Evolutionary conservation across 257 asterid genomes (phyloP).

Genomic region (Mentha longifolia): DNA sequence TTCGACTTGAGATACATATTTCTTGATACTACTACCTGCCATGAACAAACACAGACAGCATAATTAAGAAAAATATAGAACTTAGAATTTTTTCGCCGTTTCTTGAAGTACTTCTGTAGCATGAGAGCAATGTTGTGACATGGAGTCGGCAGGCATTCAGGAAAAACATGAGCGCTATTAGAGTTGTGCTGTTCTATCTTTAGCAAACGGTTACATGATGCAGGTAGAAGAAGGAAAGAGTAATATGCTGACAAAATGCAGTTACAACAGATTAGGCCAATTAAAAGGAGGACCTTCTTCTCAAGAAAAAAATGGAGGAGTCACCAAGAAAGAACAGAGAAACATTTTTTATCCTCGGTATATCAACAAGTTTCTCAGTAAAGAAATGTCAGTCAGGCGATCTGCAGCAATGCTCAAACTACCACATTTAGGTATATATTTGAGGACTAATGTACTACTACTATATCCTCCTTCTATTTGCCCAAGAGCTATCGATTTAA

Average conservation of each 20-base stretch:
- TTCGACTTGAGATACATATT: slow-evolving; percentile 52
- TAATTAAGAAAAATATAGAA: background rate
- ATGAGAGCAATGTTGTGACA: background rate
- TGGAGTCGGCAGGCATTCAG: background rate
- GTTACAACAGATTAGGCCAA: background rate
- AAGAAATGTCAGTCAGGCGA: background rate
- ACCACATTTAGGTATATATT: background rate
- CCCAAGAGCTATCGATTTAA: slow-evolving; percentile 1
- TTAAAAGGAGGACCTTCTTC: background rate
- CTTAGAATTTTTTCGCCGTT: background rate
- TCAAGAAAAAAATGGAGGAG: background rate
- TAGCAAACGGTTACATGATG: background rate
- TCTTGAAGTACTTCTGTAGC: background rate
- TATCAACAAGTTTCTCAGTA: slow-evolving; percentile 9
- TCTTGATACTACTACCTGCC: slow-evolving; percentile 27
- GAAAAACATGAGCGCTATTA: background rate
- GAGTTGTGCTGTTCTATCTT: background rate
- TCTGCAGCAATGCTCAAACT: slow-evolving; percentile 5
- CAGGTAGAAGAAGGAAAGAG: background rate
- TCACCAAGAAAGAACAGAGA: background rate
- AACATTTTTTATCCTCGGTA: background rate
- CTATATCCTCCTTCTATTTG: background rate
- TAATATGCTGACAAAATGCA: background rate
- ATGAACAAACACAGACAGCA: background rate
- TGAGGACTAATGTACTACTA: background rate